Evolutionary conservation across 1,139 yeast genomes (phyloP).

Genomic region (Kazachstania sp.): DNA sequence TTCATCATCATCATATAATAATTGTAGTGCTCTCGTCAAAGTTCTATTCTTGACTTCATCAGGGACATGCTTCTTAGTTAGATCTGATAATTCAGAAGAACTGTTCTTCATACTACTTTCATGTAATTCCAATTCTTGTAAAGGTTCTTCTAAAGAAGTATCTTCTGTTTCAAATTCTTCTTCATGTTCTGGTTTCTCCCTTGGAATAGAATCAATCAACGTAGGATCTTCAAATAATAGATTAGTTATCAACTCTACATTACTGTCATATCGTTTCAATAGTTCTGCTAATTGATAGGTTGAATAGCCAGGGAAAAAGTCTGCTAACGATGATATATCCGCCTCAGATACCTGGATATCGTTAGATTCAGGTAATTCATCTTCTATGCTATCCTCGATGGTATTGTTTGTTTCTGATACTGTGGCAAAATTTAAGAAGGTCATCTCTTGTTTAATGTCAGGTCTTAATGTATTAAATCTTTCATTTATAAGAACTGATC

Average conservation of each 20-base stretch:
- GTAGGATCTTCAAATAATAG: slow-evolving; percentile 47
- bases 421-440: slow-evolving; percentile 23
- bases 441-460: slow-evolving; percentile 15
- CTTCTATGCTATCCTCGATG: not conserved
- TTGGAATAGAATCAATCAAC: slow-evolving; percentile 14
- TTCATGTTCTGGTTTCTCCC: slow-evolving; percentile 5
- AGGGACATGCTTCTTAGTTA: slow-evolving; percentile 31
- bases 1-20: slow-evolving; percentile 66
- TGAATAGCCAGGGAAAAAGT: slow-evolving; percentile 51
- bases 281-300: slow-evolving; percentile 39
- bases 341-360: slow-evolving; percentile 20
- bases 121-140: slow-evolving; percentile 3
- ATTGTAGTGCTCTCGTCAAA: slow-evolving; percentile 52
- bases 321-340: slow-evolving; percentile 40
- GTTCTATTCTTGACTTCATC: slow-evolving; percentile 48
- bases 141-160: slow-evolving; percentile 6
- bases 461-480: slow-evolving; percentile 43
- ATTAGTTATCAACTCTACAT: slow-evolving; percentile 54
- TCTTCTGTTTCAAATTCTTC: not conserved
- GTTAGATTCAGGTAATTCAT: not conserved
- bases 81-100: slow-evolving; percentile 11
- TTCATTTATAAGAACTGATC: slow-evolving; percentile 45
- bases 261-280: slow-evolving; percentile 40
- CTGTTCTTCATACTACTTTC: not conserved
- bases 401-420: not conserved